Evolutionary conservation across 768 basidiomycete species (phyloP), one percentile per base, ranked within the genome.

Genomic region (Lanmaoa rubissima): DNA sequence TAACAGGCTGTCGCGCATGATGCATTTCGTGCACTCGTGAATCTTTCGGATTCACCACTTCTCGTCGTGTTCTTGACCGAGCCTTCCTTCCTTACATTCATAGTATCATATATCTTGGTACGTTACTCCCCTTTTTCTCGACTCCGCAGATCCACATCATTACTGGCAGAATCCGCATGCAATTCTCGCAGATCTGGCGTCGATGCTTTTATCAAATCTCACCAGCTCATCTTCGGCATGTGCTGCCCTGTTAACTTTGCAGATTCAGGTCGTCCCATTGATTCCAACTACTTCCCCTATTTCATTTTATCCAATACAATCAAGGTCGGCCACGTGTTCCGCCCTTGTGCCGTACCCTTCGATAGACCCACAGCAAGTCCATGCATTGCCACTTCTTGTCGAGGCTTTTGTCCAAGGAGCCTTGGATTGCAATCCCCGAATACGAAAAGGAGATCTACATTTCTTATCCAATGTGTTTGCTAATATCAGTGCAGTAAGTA

Each of bases 161-260:
- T 28, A 21, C 28, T 24, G 40, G 10, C 63, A 98, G 94, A 90
- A 94, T 72, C 88, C 92, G n/a, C 84, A 88, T 58, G 86, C 95
- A 11, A 85, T 88, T 55, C 87, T 98, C 28, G 93, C 94, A 35
- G 95, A 98, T 76, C 84, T 98, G 19, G 93, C 94, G 4, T 82
- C 92, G n/a, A 98, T 98, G 96, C 79, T 98, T 1, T 80, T 98
- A 11, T 96, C 94, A n/a, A 98, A 98, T 74, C 75, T 97, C 35
- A 90, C 93, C 10, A 81, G 89, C 5, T 86, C 90, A 43, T 78
- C 89, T 2, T 73, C 81, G 0, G 81, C 89, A 51, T 88, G 90
- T 61, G 75, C 81, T 11, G 70, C 79, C 9, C 70, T 98, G 10
- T 74, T 93, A 6, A 76, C 77, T 1, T 75, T 94, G 43, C 82